phyloP scores from a whole-genome alignment of 2,329 filamentous ascomycete species.

The Colletotrichum sp. region DNA sequence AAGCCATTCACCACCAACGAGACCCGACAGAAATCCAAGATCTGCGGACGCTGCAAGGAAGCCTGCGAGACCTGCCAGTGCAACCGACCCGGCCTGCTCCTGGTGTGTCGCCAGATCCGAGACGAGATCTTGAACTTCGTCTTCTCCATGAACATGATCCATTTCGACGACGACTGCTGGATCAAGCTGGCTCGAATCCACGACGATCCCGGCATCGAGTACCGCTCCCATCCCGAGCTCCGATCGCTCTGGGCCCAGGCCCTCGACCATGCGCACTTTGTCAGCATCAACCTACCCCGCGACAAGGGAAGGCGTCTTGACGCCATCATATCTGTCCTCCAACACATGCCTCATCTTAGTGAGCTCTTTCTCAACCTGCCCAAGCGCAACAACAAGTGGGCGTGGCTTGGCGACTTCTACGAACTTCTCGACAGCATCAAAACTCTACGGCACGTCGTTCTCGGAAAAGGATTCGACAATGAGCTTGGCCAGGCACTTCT shows the following conservation, averaged over 20 bases:
- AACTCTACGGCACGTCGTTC: neutral
- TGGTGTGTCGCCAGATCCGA: neutral
- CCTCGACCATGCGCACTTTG: neutral
- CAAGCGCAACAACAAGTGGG: neutral
- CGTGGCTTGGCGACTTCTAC: neutral
- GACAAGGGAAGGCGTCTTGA: neutral
- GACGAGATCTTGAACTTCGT: neutral
- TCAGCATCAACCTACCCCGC: neutral
- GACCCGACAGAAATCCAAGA: neutral
- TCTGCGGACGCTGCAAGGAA: neutral
- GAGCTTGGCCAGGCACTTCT: neutral
- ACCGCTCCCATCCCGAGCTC: neutral
- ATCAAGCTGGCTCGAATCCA: neutral
- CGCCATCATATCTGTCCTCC: neutral
- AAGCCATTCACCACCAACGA: neutral
- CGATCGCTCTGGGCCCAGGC: neutral
- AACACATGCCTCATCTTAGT: neutral
- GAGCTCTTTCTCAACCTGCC: neutral
- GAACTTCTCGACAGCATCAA: neutral
- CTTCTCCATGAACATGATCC: neutral
- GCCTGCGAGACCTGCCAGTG: neutral
- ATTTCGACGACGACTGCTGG: neutral
- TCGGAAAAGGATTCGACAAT: neutral
- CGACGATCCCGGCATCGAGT: neutral
- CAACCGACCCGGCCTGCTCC: neutral